Percentiles rank a stretch among this genome's conserved stretches.
Conservation (phyloP, 1,284 basidiomycete species). For the Moesziomyces parantarcticus region DNA sequence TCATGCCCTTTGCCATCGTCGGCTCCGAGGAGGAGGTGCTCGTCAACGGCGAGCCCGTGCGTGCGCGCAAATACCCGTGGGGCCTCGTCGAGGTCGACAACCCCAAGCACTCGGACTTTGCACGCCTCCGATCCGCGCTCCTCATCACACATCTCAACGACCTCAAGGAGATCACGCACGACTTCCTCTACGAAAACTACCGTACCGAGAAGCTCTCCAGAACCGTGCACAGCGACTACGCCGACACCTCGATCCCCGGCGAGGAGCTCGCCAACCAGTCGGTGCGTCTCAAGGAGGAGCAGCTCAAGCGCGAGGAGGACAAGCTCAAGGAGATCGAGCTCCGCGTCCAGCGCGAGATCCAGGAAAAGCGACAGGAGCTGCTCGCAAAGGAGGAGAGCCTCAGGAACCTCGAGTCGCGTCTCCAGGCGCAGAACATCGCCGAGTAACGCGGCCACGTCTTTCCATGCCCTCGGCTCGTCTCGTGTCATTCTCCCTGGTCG, state of each 20-base stretch:
- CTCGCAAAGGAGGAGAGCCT: constrained; percentile 70
- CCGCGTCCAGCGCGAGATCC: constrained; percentile 97
- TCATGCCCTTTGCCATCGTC: constrained; percentile 89
- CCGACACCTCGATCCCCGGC: constrained; percentile 70
- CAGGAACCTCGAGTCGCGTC: constrained; percentile 87
- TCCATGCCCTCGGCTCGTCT: too few species aligned
- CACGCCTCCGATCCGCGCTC: constrained; percentile 86
- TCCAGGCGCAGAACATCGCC: constrained; percentile 73
- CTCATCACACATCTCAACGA: constrained; percentile 95
- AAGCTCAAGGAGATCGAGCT: constrained; percentile 97
- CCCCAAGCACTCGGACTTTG: constrained; percentile 97
- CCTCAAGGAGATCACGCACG: constrained; percentile 88
- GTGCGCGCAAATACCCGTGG: constrained; percentile 96
- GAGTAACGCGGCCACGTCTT: constrained; percentile 11
- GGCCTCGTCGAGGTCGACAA: constrained; percentile 98
- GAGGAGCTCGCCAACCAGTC: constrained; percentile 97
- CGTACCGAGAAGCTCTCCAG: constrained; percentile 98
- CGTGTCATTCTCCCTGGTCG: too few species aligned
- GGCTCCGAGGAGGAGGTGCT: constrained; percentile 97
- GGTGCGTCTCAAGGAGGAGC: constrained; percentile 97
- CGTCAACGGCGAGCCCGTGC: constrained; percentile 87
- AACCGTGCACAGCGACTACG: constrained; percentile 81
- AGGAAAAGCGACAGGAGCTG: constrained; percentile 97
- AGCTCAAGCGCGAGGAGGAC: constrained; percentile 84
- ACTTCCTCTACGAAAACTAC: constrained; percentile 88